Evolutionary conservation across 345 rosid species (phyloP).

Genomic region (Bruguiera parviflora): DNA sequence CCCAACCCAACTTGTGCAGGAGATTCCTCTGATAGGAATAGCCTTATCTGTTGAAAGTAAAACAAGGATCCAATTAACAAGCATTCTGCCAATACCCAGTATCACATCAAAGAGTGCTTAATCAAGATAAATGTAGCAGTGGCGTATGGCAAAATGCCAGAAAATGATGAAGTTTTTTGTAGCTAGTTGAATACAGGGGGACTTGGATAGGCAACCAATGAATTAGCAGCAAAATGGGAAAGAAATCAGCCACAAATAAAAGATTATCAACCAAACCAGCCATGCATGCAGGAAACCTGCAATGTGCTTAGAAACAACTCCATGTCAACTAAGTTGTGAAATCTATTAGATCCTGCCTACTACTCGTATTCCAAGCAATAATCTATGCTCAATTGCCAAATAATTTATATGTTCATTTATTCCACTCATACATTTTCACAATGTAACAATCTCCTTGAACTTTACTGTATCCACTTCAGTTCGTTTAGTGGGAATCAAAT

Average conservation of each 20-base stretch:
- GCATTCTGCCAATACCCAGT: background rate
- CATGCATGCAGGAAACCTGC: background rate
- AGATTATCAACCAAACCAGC: background rate
- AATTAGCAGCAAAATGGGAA: background rate
- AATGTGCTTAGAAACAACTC: background rate
- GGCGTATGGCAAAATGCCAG: no score
- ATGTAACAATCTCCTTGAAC: background rate
- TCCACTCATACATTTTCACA: background rate
- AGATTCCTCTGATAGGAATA: conserved; percentile 82
- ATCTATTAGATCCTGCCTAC: background rate
- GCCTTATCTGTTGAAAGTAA: conserved; percentile 50
- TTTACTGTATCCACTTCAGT: background rate
- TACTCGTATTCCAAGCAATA: background rate
- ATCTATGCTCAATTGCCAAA: background rate
- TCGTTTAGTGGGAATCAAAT: no score
- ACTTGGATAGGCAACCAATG: background rate
- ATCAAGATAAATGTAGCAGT: background rate
- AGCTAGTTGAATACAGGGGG: no score
- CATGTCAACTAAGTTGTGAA: background rate
- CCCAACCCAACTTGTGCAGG: conserved; percentile 82
- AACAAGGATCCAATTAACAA: background rate
- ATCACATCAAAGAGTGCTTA: background rate
- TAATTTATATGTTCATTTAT: background rate
- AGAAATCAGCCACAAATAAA: background rate
- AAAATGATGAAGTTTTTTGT: no score